phyloP scores from a whole-genome alignment of 345 rosid genomes.

The Gossypium herbaceum region DNA sequence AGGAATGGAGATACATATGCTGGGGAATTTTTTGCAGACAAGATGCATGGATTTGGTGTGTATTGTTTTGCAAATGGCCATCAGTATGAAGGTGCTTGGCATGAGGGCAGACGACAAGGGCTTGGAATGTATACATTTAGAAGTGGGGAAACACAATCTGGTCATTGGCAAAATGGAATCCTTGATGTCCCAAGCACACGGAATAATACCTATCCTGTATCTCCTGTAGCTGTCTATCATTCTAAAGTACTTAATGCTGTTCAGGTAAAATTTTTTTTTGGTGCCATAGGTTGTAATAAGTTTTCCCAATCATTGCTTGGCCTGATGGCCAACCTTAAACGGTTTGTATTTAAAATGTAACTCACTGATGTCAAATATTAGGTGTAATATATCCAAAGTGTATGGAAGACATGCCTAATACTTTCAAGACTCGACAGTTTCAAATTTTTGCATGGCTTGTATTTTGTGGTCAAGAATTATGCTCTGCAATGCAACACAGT shows the following conservation, averaged over 20 bases:
- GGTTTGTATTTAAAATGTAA: background rate
- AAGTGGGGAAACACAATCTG: constrained; percentile 88
- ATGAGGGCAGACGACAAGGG: constrained; percentile 93
- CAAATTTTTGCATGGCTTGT: background rate
- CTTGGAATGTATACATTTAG: constrained; percentile 94
- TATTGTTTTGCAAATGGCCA: constrained; percentile 86
- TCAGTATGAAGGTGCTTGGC: constrained; percentile 94
- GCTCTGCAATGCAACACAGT: background rate
- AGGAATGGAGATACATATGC: constrained; percentile 92
- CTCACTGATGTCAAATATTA: background rate
- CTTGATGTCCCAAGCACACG: constrained; percentile 83
- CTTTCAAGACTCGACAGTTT: background rate
- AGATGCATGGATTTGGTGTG: constrained; percentile 90
- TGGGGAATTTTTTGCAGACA: constrained; percentile 83
- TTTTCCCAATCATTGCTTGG: background rate
- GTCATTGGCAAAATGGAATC: constrained; percentile 92
- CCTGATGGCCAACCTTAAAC: background rate
- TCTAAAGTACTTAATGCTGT: constrained; percentile 83
- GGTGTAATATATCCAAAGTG: background rate
- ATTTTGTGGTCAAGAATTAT: background rate
- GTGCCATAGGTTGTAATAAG: background rate
- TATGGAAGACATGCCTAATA: background rate
- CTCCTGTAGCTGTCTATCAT: constrained; percentile 75
- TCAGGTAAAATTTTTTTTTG: constrained; percentile 41
- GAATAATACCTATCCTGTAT: constrained; percentile 45